Evolutionary conservation across 2,329 filamentous ascomycete species (phyloP).

Genomic region (Fusarium denticulatum): DNA sequence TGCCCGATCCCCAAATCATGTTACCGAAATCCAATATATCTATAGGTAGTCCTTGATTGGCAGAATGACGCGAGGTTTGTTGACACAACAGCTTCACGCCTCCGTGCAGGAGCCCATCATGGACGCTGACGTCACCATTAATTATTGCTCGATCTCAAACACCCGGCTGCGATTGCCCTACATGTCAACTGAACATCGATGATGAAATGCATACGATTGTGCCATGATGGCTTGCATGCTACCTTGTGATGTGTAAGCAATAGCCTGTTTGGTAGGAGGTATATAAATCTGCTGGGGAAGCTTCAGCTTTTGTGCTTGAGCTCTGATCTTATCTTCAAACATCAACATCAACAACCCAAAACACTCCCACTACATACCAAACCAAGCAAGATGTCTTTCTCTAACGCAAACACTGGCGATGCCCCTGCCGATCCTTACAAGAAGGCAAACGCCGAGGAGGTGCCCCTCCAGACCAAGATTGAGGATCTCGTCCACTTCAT

Average conservation of each 20-base stretch:
- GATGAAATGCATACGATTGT: slow-evolving; percentile 43
- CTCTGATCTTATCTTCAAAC: slow-evolving; percentile 19
- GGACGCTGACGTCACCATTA: slow-evolving; percentile 32
- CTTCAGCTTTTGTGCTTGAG: not conserved
- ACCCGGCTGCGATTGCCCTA: slow-evolving; percentile 13
- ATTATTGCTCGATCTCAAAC: slow-evolving; percentile 16
- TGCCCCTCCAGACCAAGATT: slow-evolving; percentile 77
- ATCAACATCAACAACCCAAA: slow-evolving; percentile 14
- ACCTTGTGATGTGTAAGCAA: slow-evolving; percentile 23
- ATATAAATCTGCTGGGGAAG: slow-evolving; percentile 28
- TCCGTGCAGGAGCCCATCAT: not conserved
- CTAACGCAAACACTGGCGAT: slow-evolving; percentile 68
- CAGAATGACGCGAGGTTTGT: slow-evolving; percentile 5
- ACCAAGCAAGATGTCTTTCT: slow-evolving; percentile 50
- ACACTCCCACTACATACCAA: not conserved
- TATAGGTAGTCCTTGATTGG: slow-evolving; percentile 10
- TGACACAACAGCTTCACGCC: slow-evolving; percentile 14
- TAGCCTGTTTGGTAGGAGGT: slow-evolving; percentile 5
- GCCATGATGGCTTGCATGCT: slow-evolving; percentile 27
- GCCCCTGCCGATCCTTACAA: slow-evolving; percentile 82
- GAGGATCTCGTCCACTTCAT: slow-evolving; percentile 78
- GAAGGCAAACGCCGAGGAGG: slow-evolving; percentile 73
- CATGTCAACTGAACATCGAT: slow-evolving; percentile 34
- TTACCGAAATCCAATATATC: not conserved
- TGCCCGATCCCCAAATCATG: not conserved